Evolutionary conservation across 1,284 basidiomycete species (phyloP), one percentile per base, ranked within the genome.

Genomic region (Ganoderma boninense): DNA sequence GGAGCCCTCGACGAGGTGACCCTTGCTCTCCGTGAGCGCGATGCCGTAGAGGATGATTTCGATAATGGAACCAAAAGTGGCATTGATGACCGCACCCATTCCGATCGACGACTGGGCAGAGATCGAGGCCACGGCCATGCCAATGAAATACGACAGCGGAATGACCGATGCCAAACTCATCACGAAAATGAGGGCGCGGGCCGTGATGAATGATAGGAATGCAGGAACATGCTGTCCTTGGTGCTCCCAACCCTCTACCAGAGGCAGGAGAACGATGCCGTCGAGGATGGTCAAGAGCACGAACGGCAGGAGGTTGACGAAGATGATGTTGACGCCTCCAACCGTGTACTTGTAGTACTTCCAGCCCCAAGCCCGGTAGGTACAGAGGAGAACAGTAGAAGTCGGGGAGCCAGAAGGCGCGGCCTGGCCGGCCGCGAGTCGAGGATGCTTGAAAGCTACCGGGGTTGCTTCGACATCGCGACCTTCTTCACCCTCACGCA

Each of bases 331-430:
- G 76, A 99, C 97, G 35, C 98, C 98, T 32, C 97, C 97, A 62
- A 99, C 89, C 2, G 98, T 99, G 82, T 99, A 99, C 87, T 99
- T 99, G 92, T 97, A 99, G 84, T 98, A 99, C 81, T 98, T 90
- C 76, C 90, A 84, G 0, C 97, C 98, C 61, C 94, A 87, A 0
- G 98, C 98, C 49, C 92, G 91, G 82, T 99, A 99, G 1, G 94
- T 97, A 84, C 98, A 99, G 35, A 99, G 88, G 23, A 99, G 85
- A 16, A 99, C 95, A 0, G 94, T 98, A 61, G 90, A 95, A 56
- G 86, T 87, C 29, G 89, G 87, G 29, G 90, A 89, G 40, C 95
- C 93, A 35, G 88, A 89, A 5, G 93, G 90, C 1, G 92, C 89
- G 44, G 92, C 89, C 76, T 97, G 95, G 70, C 92, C 92, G 1